Evolutionary conservation across 495 filamentous ascomycete genomes (phyloP), one percentile per base, ranked within the genome.

Genomic region (Diplogelasinospora grovesii): DNA sequence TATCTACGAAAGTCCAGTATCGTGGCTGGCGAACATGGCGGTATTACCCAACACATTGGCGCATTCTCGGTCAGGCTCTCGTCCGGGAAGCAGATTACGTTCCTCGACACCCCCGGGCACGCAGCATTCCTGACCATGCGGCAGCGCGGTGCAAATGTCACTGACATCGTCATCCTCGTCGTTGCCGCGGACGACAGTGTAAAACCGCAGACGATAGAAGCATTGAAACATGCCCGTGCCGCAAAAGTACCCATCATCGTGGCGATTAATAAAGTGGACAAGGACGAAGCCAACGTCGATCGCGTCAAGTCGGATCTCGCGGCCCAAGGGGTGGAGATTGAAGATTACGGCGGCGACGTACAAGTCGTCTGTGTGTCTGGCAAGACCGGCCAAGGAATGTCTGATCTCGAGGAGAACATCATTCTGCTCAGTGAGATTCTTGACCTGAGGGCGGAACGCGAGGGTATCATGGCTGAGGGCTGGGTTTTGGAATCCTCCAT

Each of bases 1-100:
- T 97, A 81, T 68, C 71, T 99, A 22, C 87, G 93, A 9, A 89
- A 95, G 49, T 90, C 88, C 4, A 94, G 88, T 1, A 81, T 97
- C 22, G 93, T 81, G 14, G 86, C 83, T 2, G 77, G 82, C 31
- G 93, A 99, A 57, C 87, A 95, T 51, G 93, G 93, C 42, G 93
- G 93, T 26, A 99, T 99, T 52, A 99, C 93, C 0, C 93, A 99
- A 61, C 93, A 97, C 57, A 99, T 99, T 50, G 93, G 93, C 55
- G 93, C 93, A n/a, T 99, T 99, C 68, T 89, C 85, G 2, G 90
- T 97, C 3, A 73, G 74, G 13, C 77, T 99, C 71, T 82, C 86
- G 13, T 78, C 77, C 4, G 89, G 89, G 18, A 89, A 89, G 60
- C 75, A 73, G 2, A 92, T 97, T 49, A 97, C 93, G 6, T 99